These are phyloP conservation scores for Garcia nutans DNA, from an alignment of 345 rosid species.

Conservation along the genomic window DNA sequence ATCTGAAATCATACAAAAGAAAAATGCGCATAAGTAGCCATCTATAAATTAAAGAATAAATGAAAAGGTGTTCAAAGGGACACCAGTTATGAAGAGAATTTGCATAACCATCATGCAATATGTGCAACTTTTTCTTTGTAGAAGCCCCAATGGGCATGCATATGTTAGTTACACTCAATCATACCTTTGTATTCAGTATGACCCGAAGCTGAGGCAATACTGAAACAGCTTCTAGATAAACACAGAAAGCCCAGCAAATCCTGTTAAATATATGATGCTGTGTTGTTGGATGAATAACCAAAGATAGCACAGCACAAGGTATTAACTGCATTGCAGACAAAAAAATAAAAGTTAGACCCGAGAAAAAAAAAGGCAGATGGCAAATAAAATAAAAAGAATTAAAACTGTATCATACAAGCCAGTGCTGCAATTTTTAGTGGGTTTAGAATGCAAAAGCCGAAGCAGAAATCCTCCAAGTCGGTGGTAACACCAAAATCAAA, in stretches of 20 bases:
- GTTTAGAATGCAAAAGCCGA: not conserved
- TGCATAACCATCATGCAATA: not conserved
- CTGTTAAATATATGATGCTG: slow-evolving; percentile 24
- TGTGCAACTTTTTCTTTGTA: not conserved
- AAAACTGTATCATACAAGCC: not conserved
- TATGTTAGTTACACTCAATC: too few species aligned
- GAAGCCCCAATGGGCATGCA: too few species aligned
- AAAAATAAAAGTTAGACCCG: not conserved
- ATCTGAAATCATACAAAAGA: slow-evolving; percentile 23
- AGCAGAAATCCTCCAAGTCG: not conserved
- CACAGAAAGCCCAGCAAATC: slow-evolving; percentile 35
- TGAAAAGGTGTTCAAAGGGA: not conserved
- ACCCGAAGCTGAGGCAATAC: too few species aligned
- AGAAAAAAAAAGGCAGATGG: not conserved
- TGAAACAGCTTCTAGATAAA: slow-evolving; percentile 25
- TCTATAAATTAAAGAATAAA: not conserved
- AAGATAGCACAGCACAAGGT: slow-evolving; percentile 31
- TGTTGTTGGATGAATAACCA: slow-evolving; percentile 27
- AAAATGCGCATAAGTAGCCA: not conserved
- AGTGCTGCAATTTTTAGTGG: not conserved
- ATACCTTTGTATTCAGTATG: too few species aligned
- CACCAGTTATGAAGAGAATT: not conserved
- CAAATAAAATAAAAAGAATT: not conserved
- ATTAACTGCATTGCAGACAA: slow-evolving; percentile 17
- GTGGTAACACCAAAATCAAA: not conserved